A percentile compares a stretch with the other conserved stretches of the same genome.
phyloP scores from a whole-genome alignment of 2,329 filamentous ascomycete genomes.

The Coniella lustricola region DNA sequence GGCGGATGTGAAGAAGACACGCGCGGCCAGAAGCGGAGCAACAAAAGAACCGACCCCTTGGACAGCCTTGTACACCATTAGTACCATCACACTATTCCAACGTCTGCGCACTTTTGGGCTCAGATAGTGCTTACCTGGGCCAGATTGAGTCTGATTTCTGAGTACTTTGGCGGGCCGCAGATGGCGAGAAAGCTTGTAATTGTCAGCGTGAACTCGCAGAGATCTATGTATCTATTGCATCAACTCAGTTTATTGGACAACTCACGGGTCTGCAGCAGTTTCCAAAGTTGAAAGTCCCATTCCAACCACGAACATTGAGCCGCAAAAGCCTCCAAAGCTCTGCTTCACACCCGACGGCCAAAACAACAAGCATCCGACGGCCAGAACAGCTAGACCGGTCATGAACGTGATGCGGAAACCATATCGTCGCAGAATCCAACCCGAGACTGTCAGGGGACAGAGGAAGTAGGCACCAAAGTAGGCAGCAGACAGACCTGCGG shows the following conservation, averaged over 20 bases:
- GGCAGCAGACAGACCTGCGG: constrained; percentile 41
- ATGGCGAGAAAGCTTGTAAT: constrained; percentile 32
- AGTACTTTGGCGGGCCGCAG: constrained; percentile 52
- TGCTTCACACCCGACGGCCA: constrained; percentile 50
- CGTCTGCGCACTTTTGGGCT: no score
- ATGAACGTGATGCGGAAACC: constrained; percentile 65
- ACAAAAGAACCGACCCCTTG: constrained; percentile 52
- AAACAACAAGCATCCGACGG: constrained; percentile 49
- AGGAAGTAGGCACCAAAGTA: constrained; percentile 43
- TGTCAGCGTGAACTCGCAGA: neutral
- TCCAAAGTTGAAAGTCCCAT: constrained; percentile 42
- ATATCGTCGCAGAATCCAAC: constrained; percentile 53
- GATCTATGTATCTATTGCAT: neutral
- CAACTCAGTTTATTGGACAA: neutral
- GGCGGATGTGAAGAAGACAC: constrained; percentile 54
- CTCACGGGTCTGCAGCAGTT: constrained; percentile 47
- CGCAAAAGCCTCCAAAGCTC: constrained; percentile 54
- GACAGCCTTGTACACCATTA: constrained; percentile 37
- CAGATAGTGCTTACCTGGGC: constrained; percentile 26
- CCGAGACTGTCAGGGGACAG: constrained; percentile 30
- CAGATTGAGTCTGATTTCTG: constrained; percentile 51
- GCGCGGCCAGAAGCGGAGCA: constrained; percentile 51
- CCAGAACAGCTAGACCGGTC: constrained; percentile 48
- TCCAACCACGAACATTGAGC: constrained; percentile 42
- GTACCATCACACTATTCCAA: no score